phyloP scores from a whole-genome alignment of 306 rosid species.

The Acacia acuminata region DNA sequence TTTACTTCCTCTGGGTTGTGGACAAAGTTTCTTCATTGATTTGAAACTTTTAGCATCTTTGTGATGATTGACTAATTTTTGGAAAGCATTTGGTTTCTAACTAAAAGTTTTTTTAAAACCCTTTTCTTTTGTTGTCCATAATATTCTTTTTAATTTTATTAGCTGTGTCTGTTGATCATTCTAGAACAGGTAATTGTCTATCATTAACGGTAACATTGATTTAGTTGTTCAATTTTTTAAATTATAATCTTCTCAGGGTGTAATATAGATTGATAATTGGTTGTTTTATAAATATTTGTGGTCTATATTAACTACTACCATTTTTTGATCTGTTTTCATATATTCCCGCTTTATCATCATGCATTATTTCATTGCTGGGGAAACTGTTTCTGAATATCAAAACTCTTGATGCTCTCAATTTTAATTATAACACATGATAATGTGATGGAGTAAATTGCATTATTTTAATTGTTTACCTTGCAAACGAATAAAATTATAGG shows the following conservation, averaged over 20 bases:
- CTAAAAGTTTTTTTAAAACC: neutral
- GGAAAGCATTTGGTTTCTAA: constrained; percentile 9
- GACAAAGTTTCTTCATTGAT: constrained; percentile 2
- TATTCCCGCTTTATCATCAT: neutral
- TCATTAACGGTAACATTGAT: constrained; percentile 11
- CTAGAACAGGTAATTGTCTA: constrained; percentile 14
- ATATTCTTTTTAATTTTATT: constrained; percentile 3
- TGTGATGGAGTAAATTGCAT: neutral
- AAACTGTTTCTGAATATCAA: neutral
- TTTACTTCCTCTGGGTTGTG: constrained; percentile 24
- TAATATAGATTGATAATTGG: constrained; percentile 17
- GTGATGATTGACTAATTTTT: constrained; percentile 10
- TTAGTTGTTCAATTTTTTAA: neutral
- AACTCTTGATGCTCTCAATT: neutral
- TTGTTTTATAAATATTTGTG: constrained; percentile 11
- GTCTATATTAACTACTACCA: neutral
- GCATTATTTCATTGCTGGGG: constrained; percentile 9
- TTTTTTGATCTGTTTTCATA: neutral
- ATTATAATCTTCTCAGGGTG: constrained; percentile 1
- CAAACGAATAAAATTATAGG: neutral
- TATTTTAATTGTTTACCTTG: neutral
- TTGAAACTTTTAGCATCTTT: constrained; percentile 21
- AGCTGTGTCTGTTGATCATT: constrained; percentile 12
- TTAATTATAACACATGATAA: neutral
- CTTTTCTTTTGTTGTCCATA: neutral